phyloP scores from a whole-genome alignment of 2,329 filamentous ascomycete genomes.

The Fusarium duplospermum region DNA sequence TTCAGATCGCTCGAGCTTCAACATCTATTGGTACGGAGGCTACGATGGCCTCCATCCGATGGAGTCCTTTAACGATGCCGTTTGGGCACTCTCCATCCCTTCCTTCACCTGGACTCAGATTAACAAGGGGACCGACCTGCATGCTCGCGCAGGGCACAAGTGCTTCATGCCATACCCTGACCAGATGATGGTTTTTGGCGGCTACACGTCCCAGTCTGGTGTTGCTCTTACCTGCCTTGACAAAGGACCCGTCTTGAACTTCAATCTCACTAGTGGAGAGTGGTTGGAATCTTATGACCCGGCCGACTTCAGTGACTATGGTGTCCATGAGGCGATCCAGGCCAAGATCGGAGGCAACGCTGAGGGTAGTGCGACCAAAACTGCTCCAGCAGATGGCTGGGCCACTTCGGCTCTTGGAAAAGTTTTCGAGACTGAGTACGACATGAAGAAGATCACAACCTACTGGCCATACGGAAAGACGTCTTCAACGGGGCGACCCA shows the following conservation, averaged over 20 bases:
- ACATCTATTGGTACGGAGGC: constrained; percentile 88
- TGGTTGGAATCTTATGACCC: constrained; percentile 81
- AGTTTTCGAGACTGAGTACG: constrained; percentile 68
- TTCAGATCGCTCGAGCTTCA: constrained; percentile 78
- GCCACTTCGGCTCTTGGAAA: constrained; percentile 57
- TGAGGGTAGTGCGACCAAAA: constrained; percentile 76
- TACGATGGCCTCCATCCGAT: constrained; percentile 65
- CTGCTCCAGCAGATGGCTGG: constrained; percentile 71
- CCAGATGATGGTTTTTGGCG: constrained; percentile 84
- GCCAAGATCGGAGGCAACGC: constrained; percentile 74
- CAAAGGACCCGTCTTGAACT: constrained; percentile 69
- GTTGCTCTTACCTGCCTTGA: constrained; percentile 57
- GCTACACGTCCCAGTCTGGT: constrained; percentile 59
- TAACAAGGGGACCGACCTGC: constrained; percentile 58
- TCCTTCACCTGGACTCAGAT: constrained; percentile 81
- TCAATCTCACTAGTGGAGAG: constrained; percentile 75
- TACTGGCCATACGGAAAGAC: constrained; percentile 70
- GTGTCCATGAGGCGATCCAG: constrained; percentile 73
- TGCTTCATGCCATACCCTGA: constrained; percentile 82
- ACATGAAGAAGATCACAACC: constrained; percentile 64
- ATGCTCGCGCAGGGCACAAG: constrained; percentile 76
- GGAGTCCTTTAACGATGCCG: constrained; percentile 68
- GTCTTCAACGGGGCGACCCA: constrained; percentile 32
- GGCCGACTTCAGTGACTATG: constrained; percentile 71
- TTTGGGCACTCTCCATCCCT: constrained; percentile 84